Evolutionary conservation across 495 filamentous ascomycete species (phyloP).

Genomic region (Oidiodendron maius): DNA sequence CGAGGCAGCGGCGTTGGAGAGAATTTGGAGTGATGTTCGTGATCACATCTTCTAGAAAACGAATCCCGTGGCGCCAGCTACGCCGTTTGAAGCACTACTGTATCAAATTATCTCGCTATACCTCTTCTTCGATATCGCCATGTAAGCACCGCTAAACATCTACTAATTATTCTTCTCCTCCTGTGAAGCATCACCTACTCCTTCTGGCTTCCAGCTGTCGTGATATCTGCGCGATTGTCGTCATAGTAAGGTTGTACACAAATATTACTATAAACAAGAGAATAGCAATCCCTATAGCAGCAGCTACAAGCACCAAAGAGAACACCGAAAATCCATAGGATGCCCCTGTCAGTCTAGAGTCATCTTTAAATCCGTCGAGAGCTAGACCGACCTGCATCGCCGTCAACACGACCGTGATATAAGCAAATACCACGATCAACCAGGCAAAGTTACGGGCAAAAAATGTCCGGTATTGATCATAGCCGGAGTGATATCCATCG

Average conservation of each 20-base stretch:
- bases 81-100: no score
- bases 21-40: no score
- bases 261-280: slow-evolving; percentile 13
- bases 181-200: no score
- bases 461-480: slow-evolving; percentile 20
- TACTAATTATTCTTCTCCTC: no score
- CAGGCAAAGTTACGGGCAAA: slow-evolving; percentile 28
- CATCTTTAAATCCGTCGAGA: slow-evolving; percentile 5
- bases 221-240: no score
- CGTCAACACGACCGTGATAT: slow-evolving; percentile 25
- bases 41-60: no score
- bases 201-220: no score
- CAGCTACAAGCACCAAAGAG: slow-evolving; percentile 20
- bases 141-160: no score
- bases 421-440: slow-evolving; percentile 24
- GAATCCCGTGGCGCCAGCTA: no score
- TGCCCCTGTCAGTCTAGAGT: slow-evolving; percentile 10
- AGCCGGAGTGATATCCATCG: slow-evolving; percentile 16
- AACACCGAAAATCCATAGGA: slow-evolving; percentile 23
- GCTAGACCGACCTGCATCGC: slow-evolving; percentile 32
- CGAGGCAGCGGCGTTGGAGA: no score
- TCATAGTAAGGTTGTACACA: slow-evolving; percentile 6
- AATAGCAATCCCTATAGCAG: slow-evolving; percentile 11
- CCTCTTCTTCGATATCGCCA: no score
- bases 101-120: no score